Conservation (phyloP, 768 basidiomycete species). For the Crassisporium funariophilum region DNA sequence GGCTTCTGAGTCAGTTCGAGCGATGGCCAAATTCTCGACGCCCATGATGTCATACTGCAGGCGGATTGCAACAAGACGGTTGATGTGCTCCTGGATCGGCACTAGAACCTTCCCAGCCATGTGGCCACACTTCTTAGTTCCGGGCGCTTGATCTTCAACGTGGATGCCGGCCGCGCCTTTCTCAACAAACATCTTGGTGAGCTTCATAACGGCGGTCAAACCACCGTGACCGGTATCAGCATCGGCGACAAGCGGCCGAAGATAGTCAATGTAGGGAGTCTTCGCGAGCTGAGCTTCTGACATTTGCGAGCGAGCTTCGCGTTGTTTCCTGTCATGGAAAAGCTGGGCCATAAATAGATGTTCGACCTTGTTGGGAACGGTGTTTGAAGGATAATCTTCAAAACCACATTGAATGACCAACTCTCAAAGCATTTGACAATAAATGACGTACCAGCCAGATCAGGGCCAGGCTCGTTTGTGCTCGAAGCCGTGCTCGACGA, state of each 20-base stretch:
- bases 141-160: slow-evolving; percentile 96
- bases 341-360: slow-evolving; percentile 98
- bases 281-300: slow-evolving; percentile 69
- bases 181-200: slow-evolving; percentile 98
- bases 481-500: slow-evolving; percentile 92
- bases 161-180: slow-evolving; percentile 98
- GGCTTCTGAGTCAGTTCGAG: slow-evolving; percentile 96
- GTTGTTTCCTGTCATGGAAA: slow-evolving; percentile 98
- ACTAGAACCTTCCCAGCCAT: slow-evolving; percentile 98
- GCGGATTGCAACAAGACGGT: slow-evolving; percentile 95
- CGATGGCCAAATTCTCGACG: slow-evolving; percentile 90
- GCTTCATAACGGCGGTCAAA: slow-evolving; percentile 97
- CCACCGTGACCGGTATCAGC: slow-evolving; percentile 99
- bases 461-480: slow-evolving; percentile 96
- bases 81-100: slow-evolving; percentile 96
- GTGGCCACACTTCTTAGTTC: slow-evolving; percentile 95
- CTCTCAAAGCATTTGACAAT: neutral
- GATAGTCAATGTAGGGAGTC: slow-evolving; percentile 81
- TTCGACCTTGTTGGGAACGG: slow-evolving; percentile 98
- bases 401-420: slow-evolving; percentile 1
- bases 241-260: slow-evolving; percentile 94
- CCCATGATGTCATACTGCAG: slow-evolving; percentile 99
- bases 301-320: slow-evolving; percentile 72
- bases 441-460: slow-evolving; percentile 81
- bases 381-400: slow-evolving; percentile 95